These are phyloP conservation scores for Galium porrigens DNA, from an alignment of 305 asterid species.

Conservation along the genomic window DNA sequence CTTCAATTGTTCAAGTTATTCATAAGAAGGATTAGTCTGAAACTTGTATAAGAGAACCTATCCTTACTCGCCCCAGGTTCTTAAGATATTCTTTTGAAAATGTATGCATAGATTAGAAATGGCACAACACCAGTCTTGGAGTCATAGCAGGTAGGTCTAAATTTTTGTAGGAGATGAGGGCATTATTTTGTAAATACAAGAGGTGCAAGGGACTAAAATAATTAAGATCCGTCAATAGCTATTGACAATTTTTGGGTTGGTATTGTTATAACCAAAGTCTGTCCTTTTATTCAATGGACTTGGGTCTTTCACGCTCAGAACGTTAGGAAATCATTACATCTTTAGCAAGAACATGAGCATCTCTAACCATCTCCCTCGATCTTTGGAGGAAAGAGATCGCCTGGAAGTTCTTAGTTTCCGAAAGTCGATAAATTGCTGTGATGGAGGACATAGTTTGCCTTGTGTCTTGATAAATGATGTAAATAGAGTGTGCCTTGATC, in stretches of 20 bases:
- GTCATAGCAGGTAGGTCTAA: not conserved
- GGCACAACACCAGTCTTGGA: not conserved
- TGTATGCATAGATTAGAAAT: constrained; percentile 7
- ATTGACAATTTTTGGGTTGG: not conserved
- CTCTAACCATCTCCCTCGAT: too few relatives aligned
- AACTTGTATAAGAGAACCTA: constrained; percentile 5
- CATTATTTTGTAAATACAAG: constrained; percentile 22
- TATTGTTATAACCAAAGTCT: not conserved
- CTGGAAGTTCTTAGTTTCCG: too few relatives aligned
- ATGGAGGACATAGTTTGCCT: too few relatives aligned
- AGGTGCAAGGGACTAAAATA: constrained; percentile 13
- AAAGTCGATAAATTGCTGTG: too few relatives aligned
- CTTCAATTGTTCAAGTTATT: not conserved
- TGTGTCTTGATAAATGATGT: too few relatives aligned
- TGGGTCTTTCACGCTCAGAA: too few relatives aligned
- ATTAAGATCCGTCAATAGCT: not conserved
- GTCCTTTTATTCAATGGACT: too few relatives aligned
- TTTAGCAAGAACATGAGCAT: too few relatives aligned
- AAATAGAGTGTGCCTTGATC: too few relatives aligned
- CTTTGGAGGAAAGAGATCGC: too few relatives aligned
- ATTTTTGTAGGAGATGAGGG: constrained; percentile 20
- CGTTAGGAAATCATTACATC: too few relatives aligned
- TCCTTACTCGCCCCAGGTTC: not conserved
- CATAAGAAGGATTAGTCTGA: not conserved
- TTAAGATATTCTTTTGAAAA: not conserved